Evolutionary conservation across 129 eudicot genomes (phyloP).

Genomic region (Arctium minus): DNA sequence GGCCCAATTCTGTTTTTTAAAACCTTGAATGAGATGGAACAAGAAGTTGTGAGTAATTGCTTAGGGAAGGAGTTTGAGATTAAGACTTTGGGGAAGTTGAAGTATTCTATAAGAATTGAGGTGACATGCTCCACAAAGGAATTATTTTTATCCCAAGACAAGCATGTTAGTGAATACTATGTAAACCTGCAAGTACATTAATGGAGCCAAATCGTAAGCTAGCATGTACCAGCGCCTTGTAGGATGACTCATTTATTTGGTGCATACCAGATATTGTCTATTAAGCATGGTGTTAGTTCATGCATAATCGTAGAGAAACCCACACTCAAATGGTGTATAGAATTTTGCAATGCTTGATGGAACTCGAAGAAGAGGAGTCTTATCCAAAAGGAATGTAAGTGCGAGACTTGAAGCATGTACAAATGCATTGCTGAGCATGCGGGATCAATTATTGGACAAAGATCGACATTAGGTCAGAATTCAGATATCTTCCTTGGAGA

Average conservation of each 20-base stretch:
- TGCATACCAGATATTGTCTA: not conserved
- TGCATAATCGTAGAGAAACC: not conserved
- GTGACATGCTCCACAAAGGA: not conserved
- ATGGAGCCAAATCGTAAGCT: not conserved
- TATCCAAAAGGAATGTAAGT: not conserved
- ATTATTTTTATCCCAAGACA: not conserved
- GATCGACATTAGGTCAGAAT: not conserved
- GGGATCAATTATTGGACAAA: not conserved
- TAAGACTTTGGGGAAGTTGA: not conserved
- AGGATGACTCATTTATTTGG: not conserved
- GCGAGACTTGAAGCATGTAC: not conserved
- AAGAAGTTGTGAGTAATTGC: not conserved
- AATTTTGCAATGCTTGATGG: not conserved
- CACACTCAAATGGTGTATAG: not conserved
- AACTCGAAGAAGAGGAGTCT: not conserved
- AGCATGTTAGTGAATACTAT: not conserved
- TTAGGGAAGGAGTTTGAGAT: not conserved
- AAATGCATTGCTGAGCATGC: no score
- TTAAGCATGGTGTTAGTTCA: not conserved
- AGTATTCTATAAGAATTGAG: not conserved
- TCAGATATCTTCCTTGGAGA: not conserved
- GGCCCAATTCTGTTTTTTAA: not conserved
- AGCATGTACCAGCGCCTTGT: not conserved
- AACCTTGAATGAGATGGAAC: not conserved
- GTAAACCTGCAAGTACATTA: not conserved